phyloP scores from a whole-genome alignment of 768 basidiomycete genomes.

The Polyporus arcularius region DNA sequence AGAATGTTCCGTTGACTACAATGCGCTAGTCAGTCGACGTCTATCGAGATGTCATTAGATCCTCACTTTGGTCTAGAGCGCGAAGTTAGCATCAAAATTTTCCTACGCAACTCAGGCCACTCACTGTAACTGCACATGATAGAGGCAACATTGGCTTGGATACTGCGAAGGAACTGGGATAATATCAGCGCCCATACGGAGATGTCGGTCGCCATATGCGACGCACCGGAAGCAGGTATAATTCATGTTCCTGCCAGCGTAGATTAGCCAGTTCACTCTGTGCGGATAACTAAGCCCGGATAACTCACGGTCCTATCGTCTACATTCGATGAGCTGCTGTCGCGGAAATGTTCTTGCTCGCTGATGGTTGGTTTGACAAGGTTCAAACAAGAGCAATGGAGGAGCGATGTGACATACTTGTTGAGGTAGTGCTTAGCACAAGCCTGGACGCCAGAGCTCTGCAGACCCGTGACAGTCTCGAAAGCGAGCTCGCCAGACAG shows the following conservation, averaged over 20 bases:
- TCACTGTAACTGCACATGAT: constrained; percentile 76
- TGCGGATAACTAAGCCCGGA: neutral
- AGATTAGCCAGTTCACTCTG: neutral
- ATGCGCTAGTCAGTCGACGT: neutral
- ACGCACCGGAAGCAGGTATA: constrained; percentile 57
- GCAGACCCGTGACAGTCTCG: constrained; percentile 82
- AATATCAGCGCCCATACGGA: neutral
- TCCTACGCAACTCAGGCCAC: constrained; percentile 21
- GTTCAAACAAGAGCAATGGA: neutral
- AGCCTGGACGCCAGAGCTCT: constrained; percentile 76
- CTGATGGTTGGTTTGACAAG: neutral
- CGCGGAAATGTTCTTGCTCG: constrained; percentile 67
- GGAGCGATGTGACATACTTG: constrained; percentile 13
- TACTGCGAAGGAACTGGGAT: constrained; percentile 54
- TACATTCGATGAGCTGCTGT: constrained; percentile 57
- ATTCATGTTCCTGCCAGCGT: constrained; percentile 54
- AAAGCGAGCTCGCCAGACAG: constrained; percentile 73
- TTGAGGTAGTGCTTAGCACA: constrained; percentile 79
- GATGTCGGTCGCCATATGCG: neutral
- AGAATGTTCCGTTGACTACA: constrained; percentile 62
- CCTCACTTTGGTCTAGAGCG: constrained; percentile 14
- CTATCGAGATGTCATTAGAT: neutral
- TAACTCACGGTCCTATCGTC: constrained; percentile 50
- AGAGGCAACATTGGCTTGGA: constrained; percentile 72
- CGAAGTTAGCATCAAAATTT: neutral